Base-by-base conservation (phyloP, 2,329 filamentous ascomycete species). In the Fusarium denticulatum region DNA sequence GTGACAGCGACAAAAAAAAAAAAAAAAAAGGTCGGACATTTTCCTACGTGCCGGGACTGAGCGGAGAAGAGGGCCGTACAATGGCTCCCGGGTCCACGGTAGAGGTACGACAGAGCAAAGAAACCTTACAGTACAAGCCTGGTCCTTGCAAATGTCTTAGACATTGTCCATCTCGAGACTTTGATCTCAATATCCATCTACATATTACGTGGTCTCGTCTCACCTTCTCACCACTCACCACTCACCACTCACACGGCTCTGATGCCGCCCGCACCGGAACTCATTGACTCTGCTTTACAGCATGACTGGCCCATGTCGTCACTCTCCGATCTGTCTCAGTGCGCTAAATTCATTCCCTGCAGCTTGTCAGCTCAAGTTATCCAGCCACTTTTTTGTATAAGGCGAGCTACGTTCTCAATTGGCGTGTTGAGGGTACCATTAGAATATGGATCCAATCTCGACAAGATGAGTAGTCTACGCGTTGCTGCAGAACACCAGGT, bases 21-120 rank as follows among this genome's bases (percentile, higher is more conserved):
- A 64, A 47, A 53, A 50, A n/a, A 53, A 30, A 36, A n/a, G 15
- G 52, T 74, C 74, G 74, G 74, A 56, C 70, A 72, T 68, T 77
- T 69, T 72, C 37, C 34, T 45, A 64, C 40, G 26, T 70, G 37
- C 61, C 52, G 61, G 60, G 45, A 36, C 42, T 46, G 64, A 46
- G 39, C 39, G 49, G 64, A 69, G 52, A 28, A 58, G 46, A 61
- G 32, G 43, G 50, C 65, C 32, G 47, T 46, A 55, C 62, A 55
- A 52, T 59, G 60, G 60, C 70, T 66, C 65, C 75, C 66, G 49
- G 47, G 49, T 57, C 55, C 64, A 53, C 49, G 68, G 74, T 49
- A 66, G 64, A 64, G 45, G 73, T 70, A 64, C 64, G 32, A 62
- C 67, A 42, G 13, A 37, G 49, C 30, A 56, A 66, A 49, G 43